Evolutionary conservation across 345 rosid genomes (phyloP), one percentile per base, ranked within the genome.

Genomic region (Populus simonii): DNA sequence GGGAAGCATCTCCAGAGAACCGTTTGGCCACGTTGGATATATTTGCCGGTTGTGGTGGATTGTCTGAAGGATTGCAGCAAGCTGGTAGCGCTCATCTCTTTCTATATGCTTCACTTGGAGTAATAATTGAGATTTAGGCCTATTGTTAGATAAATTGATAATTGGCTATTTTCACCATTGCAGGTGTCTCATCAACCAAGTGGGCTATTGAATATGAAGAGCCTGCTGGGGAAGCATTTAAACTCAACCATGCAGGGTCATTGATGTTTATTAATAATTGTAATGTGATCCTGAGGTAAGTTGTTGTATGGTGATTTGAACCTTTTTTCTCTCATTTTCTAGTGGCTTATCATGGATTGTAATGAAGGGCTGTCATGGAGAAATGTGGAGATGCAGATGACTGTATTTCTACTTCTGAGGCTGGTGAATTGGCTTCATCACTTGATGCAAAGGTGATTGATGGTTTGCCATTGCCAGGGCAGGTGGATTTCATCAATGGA

Each of bases 161-260:
- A 53, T 11, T 72, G 51, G 43, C 53, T 59, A 18, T 66, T 2
- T 41, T 43, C 62, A 20, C 35, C 49, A 20, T 76, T 75, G 63
- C 79, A 94, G 99, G 98, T 80, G 89, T 83, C 29, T 85, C 93
- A 68, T 73, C 27, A 59, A 90, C 99, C 41, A 94, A 84, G 66
- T 87, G 99, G 99, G 95, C 99, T 3, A 93, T 94, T 31, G 98
- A 94, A 85, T 93, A 89, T 83, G 99, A 94, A 67, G 97, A 90
- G 72, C 94, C 94, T 82, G 99, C 98, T 71, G 98, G 91, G 45
- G 89, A 89, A 63, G 97, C 98, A 36, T 95, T 93, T 75, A 87
- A 80, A 43, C 86, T 84, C 66, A 94, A 93, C 74, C 92, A 95
- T 86, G 93, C 93, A 0, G 89, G 87, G 81, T 70, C 96, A 38